Percentiles rank a stretch among this genome's conserved stretches.
These are phyloP conservation scores for Hirschioporus abietinus DNA, from an alignment of 768 basidiomycete species.

Conservation along the genomic window DNA sequence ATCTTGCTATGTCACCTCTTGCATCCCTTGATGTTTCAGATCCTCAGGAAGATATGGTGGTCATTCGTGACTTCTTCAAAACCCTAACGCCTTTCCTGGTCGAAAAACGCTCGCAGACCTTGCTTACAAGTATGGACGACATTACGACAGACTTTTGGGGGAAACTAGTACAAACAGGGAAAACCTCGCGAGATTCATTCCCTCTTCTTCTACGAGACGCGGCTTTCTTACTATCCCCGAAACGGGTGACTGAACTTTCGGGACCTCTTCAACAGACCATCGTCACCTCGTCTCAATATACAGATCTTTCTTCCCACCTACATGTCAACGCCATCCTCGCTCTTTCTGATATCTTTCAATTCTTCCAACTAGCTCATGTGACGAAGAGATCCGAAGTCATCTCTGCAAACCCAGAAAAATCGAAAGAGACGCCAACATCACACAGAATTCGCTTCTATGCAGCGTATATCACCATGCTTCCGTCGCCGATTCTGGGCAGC, in stretches of 20 bases:
- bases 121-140: constrained; percentile 44
- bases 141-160: constrained; percentile 57
- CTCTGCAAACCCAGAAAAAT: neutral
- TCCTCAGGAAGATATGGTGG: constrained; percentile 35
- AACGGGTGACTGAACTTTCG: constrained; percentile 17
- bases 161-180: neutral
- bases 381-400: neutral
- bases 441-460: constrained; percentile 71
- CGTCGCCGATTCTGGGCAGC: constrained; percentile 33
- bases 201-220: constrained; percentile 54
- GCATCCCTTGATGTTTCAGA: constrained; percentile 33
- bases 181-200: constrained; percentile 29
- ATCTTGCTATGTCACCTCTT: constrained; percentile 55
- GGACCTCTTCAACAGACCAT: neutral
- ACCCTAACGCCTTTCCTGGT: constrained; percentile 59
- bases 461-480: constrained; percentile 50
- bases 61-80: constrained; percentile 35
- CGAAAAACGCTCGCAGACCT: constrained; percentile 51
- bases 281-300: neutral
- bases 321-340: constrained; percentile 33
- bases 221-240: constrained; percentile 45
- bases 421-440: constrained; percentile 32
- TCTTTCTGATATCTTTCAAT: constrained; percentile 47
- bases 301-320: constrained; percentile 25
- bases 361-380: constrained; percentile 27